phyloP scores from a whole-genome alignment of 1,139 yeast genomes.

The Yamadazyma sp. region DNA sequence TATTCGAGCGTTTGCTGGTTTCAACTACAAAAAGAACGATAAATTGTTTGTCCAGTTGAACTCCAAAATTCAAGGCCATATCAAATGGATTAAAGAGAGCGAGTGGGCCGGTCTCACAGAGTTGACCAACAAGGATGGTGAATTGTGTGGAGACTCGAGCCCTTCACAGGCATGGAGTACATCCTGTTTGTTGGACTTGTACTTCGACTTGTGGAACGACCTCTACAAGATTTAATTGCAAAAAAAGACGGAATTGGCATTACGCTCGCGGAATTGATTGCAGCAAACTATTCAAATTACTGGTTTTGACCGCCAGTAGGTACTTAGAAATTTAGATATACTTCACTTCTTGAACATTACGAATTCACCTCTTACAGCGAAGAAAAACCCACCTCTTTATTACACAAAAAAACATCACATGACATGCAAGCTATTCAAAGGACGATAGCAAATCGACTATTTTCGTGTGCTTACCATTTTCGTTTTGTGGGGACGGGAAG shows the following conservation, averaged over 20 bases:
- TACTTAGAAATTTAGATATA: no score
- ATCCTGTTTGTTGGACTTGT: constrained; percentile 79
- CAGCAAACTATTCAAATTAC: no score
- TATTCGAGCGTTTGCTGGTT: constrained; percentile 67
- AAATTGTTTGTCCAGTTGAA: constrained; percentile 39
- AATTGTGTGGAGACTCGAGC: constrained; percentile 76
- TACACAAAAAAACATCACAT: no score
- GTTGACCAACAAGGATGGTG: constrained; percentile 86
- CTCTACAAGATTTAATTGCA: constrained; percentile 7
- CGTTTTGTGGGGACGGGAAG: constrained; percentile 12
- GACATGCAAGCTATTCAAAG: no score
- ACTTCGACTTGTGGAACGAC: constrained; percentile 55
- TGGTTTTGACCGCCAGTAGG: no score
- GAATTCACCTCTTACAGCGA: no score
- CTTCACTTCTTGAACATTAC: no score
- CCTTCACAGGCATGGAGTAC: constrained; percentile 98
- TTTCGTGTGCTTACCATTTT: background rate
- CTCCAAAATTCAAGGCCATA: constrained; percentile 61
- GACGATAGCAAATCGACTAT: no score
- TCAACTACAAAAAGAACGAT: constrained; percentile 38
- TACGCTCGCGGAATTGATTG: no score
- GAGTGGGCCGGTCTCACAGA: constrained; percentile 96
- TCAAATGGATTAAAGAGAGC: constrained; percentile 66
- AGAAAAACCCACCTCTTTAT: no score
- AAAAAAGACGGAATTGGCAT: no score